Evolutionary conservation across 1,284 basidiomycete genomes (phyloP).

Genomic region (Hemileia vastatrix): DNA sequence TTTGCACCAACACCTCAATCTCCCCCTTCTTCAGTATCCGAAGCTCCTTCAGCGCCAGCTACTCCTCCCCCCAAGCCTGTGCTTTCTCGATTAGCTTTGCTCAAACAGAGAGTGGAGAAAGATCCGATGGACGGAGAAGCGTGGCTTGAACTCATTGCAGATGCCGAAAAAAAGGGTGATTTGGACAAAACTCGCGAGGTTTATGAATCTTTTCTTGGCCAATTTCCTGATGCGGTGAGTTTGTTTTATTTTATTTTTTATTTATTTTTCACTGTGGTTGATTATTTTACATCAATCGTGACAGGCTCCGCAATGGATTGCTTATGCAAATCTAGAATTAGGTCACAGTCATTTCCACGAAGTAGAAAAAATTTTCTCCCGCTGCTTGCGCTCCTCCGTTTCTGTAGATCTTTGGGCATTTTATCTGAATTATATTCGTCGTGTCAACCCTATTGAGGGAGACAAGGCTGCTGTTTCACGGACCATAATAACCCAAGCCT

Average conservation of each 20-base stretch:
- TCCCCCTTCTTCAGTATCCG: not conserved
- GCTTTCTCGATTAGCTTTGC: conserved; percentile 34
- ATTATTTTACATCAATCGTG: not conserved
- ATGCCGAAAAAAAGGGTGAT: conserved; percentile 59
- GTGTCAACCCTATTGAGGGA: conserved; percentile 47
- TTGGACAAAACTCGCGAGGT: conserved; percentile 58
- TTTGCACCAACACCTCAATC: not conserved
- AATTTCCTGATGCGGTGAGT: conserved; percentile 67
- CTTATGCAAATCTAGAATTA: conserved; percentile 71
- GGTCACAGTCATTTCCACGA: conserved; percentile 55
- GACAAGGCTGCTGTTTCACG: conserved; percentile 50
- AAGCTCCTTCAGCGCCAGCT: not conserved
- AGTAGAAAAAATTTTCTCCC: conserved; percentile 67
- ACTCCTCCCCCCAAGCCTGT: conserved; percentile 1
- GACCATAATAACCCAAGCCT: conserved; percentile 72
- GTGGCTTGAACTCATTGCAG: conserved; percentile 59
- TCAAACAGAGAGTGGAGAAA: conserved; percentile 44
- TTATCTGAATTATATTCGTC: conserved; percentile 73
- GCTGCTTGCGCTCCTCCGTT: conserved; percentile 67
- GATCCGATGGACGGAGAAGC: conserved; percentile 57
- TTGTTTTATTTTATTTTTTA: not conserved
- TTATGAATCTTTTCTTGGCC: conserved; percentile 63
- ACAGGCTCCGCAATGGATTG: conserved; percentile 48
- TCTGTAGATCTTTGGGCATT: conserved; percentile 78
- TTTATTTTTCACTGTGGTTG: no score